These are phyloP conservation scores for Tuber borchii DNA, from an alignment of 495 filamentous ascomycete species.

Conservation along the genomic window DNA sequence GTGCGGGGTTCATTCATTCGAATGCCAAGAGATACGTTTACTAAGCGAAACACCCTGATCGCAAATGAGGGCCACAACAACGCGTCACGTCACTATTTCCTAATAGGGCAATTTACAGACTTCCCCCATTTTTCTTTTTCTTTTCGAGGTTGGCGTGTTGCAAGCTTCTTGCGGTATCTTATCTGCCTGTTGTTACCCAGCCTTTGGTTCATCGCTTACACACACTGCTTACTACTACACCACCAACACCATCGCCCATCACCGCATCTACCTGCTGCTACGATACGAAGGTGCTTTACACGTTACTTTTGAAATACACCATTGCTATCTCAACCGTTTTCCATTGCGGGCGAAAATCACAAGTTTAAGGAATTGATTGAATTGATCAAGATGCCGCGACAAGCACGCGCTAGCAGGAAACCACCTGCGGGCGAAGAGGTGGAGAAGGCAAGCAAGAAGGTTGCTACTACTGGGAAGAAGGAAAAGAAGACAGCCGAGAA, in stretches of 20 bases:
- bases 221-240: conserved; percentile 19
- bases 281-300: not conserved
- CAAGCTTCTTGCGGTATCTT: not conserved
- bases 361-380: not conserved
- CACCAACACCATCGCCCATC: conserved; percentile 1
- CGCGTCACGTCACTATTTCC: conserved; percentile 34
- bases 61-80: conserved; percentile 23
- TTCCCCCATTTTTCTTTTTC: conserved; percentile 5
- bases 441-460: not conserved
- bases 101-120: not conserved
- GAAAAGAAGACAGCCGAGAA: not conserved
- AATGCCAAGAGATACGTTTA: not conserved
- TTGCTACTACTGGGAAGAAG: not conserved
- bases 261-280: not conserved
- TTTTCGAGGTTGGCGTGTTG: not conserved
- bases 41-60: not conserved
- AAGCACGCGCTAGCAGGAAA: not conserved
- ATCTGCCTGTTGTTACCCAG: conserved; percentile 6
- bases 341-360: not conserved
- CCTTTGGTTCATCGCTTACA: conserved; percentile 10
- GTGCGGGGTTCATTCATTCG: not conserved
- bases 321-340: not conserved
- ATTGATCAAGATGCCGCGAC: not conserved
- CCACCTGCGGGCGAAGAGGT: not conserved
- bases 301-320: not conserved